Conservation (phyloP, 495 filamentous ascomycete genomes). For the Evansstolkia leycettana region DNA sequence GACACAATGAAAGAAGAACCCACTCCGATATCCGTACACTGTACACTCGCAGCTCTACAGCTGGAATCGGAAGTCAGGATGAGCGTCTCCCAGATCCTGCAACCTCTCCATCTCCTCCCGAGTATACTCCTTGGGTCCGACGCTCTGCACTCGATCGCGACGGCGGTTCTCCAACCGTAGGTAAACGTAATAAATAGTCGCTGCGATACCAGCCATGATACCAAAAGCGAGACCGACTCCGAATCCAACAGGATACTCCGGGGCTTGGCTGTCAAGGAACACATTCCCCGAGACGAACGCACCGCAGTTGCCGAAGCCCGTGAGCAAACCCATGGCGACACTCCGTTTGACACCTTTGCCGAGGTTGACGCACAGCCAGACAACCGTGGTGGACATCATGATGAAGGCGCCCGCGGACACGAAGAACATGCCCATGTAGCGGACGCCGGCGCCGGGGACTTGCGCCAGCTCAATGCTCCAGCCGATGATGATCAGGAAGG, state of each 20-base stretch:
- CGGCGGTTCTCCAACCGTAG: constrained; percentile 33
- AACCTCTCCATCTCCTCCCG: constrained; percentile 14
- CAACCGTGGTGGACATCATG: constrained; percentile 12
- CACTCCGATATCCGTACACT: not conserved
- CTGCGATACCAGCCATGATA: constrained; percentile 17
- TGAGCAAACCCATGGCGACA: constrained; percentile 23
- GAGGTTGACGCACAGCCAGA: constrained; percentile 13
- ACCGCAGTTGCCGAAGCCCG: constrained; percentile 25
- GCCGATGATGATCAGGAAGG: constrained; percentile 23
- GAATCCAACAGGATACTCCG: constrained; percentile 29
- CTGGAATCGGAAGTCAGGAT: constrained; percentile 34
- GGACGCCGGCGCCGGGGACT: constrained; percentile 5
- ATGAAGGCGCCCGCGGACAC: constrained; percentile 11
- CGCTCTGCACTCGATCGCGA: constrained; percentile 30
- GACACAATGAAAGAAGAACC: too few relatives aligned
- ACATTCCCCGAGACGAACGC: constrained; percentile 29
- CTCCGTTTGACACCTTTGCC: constrained; percentile 34
- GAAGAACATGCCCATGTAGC: constrained; percentile 17
- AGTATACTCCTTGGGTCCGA: constrained; percentile 17
- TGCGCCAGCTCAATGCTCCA: constrained; percentile 25
- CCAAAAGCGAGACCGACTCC: constrained; percentile 17
- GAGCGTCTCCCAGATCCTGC: constrained; percentile 38
- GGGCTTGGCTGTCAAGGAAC: constrained; percentile 24
- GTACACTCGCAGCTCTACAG: constrained; percentile 1
- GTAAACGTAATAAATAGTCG: constrained; percentile 19